Evolutionary conservation across 768 basidiomycete genomes (phyloP), one percentile per base, ranked within the genome.

Genomic region (Serendipita sp.): DNA sequence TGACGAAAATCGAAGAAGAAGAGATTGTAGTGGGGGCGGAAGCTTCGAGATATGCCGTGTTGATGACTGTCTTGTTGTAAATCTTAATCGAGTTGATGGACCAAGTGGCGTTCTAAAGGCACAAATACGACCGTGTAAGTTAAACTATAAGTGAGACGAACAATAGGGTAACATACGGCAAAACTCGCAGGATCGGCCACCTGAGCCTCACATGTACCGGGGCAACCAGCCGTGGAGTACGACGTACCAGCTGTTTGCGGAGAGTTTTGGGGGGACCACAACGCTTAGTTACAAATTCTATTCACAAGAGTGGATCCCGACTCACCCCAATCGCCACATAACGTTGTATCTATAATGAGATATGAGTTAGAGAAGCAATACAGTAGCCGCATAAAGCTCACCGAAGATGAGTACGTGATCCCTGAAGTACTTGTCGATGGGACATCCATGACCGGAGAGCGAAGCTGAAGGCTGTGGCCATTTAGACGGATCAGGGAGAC

Each of bases 391-490:
- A 41, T 62, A 38, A 3, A 42, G 72, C 85, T 62, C 53, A 86
- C 87, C 86, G 63, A 90, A 87, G 50, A 90, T 68, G 61, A 90
- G 83, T 1, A 83, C 81, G 67, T 90, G 88, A 64, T 88, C 84
- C 3, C 69, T 67, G 66, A 90, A 90, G 67, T 77, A 82, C 28
- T 76, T 71, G 2, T 77, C 64, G 7, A 82, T 81, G 69, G 87
- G 72, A 68, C 88, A 90, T 30, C 71, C 71, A 5, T 68, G 69
- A 22, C 82, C 74, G 26, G 75, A 74, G 14, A 90, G 77, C 13
- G 71, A 71, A 1, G 88, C 88, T 11, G 80, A 82, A 3, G 88
- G 87, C 24, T 69, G 65, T 1, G 85, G 85, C 88, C 88, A 90
- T 38, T 72, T 76, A 2, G 79, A 76, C 3, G 88, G 88, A 67